Base-by-base conservation (phyloP, 495 filamentous ascomycete species). In the Hyaloscypha bicolor region DNA sequence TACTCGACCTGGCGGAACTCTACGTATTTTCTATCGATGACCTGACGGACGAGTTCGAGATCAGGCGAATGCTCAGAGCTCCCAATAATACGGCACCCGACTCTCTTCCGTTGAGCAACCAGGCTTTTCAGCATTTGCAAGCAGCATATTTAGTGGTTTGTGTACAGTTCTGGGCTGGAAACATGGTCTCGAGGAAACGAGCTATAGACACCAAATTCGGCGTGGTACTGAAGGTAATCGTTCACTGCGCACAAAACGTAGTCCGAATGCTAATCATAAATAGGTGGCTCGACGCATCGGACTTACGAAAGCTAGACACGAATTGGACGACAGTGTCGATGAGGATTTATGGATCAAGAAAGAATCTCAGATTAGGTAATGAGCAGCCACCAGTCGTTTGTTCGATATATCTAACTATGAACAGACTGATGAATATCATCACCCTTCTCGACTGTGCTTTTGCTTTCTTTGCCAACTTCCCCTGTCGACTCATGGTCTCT, bases 91-190 rank as follows among this genome's bases (percentile, higher is more conserved):
- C 59, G 21, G 6, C 37, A 25, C 19, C 51, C 4, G 63, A 62
- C 11, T 32, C 62, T 1, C 1, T 57, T 6, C 2, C 48, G 5
- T 37, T 52, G 35, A 63, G 67, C 30, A 30, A n/a, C 12, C 6
- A 58, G 33, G 48, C 63, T 12, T 81, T 84, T 61, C 77, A 80
- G 62, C 78, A 78, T 42, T 74, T 83, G 35, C 80, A 80, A 53
- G 82, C 80, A 1, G 81, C 78, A 0, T 78, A 81, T 52, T 62
- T 84, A 29, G 79, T 82, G 59, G 65, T 76, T 0, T 65, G 80
- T 9, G 73, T 73, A 16, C 82, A 84, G 61, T 83, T 82, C 61
- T 84, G 81, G 81, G 75, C 81, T 11, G 82, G 82, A 12, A 76
- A 72, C 60, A 76, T 69, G 2, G 65, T 72, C 0, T 76, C 79